Percentiles rank a stretch among this genome's conserved stretches.
phyloP scores from a whole-genome alignment of 106 monocot genomes.

The Acorus calamus region DNA sequence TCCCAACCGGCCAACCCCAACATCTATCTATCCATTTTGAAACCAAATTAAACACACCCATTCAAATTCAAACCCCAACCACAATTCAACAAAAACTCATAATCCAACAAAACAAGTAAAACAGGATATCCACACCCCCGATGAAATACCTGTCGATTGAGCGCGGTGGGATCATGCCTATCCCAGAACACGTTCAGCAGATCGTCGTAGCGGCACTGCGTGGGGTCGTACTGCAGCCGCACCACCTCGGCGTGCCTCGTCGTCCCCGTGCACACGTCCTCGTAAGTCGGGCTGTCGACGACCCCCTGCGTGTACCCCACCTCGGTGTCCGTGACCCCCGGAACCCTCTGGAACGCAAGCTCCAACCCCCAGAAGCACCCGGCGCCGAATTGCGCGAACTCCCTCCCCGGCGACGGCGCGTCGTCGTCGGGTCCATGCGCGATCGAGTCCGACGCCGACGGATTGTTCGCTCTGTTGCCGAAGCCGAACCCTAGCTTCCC shows the following conservation, averaged over 20 bases:
- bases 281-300: conserved; percentile 63
- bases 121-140: too few species aligned
- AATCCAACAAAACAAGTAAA: background rate
- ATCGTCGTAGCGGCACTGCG: conserved; percentile 53
- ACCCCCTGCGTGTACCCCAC: conserved; percentile 86
- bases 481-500: conserved; percentile 53
- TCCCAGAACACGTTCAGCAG: conserved; percentile 75
- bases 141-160: conserved; percentile 75
- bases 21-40: too few species aligned
- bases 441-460: conserved; percentile 30
- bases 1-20: too few species aligned
- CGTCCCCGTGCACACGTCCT: conserved; percentile 68
- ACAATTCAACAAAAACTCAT: background rate
- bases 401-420: conserved; percentile 43
- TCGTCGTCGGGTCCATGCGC: conserved; percentile 73
- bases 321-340: conserved; percentile 73
- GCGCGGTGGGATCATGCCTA: conserved; percentile 66
- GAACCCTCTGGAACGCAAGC: conserved; percentile 75
- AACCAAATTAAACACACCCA: too few species aligned
- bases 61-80: background rate
- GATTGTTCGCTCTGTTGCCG: conserved; percentile 23
- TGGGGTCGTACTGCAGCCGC: conserved; percentile 68
- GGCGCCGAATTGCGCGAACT: conserved; percentile 86
- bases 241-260: conserved; percentile 80
- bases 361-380: conserved; percentile 98